phyloP scores from a whole-genome alignment of 2,329 filamentous ascomycete species.

The Pseudogymnoascus sp. region DNA sequence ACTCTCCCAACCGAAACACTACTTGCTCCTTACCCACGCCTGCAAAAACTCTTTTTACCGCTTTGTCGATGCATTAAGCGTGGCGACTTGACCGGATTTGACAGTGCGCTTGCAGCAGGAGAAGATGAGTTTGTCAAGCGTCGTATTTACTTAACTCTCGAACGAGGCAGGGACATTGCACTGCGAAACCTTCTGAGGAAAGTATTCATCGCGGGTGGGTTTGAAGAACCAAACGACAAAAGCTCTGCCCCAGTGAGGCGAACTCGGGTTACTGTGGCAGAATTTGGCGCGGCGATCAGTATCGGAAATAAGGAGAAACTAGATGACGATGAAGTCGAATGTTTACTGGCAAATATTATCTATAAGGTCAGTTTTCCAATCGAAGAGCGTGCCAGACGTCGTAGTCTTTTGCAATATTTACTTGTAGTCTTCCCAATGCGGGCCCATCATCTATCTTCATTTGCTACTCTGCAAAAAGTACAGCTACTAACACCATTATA shows the following conservation, averaged over 20 bases:
- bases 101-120: constrained; percentile 66
- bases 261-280: constrained; percentile 70
- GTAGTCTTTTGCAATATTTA: neutral
- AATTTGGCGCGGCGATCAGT: constrained; percentile 78
- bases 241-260: constrained; percentile 53
- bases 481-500: constrained; percentile 25
- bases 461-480: neutral
- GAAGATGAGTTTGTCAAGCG: constrained; percentile 91
- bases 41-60: constrained; percentile 71
- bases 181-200: constrained; percentile 86
- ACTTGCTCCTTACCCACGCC: constrained; percentile 63
- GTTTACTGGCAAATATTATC: constrained; percentile 88
- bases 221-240: constrained; percentile 65
- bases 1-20: constrained; percentile 66
- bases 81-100: constrained; percentile 77
- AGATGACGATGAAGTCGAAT: constrained; percentile 91
- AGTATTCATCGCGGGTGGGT: constrained; percentile 78
- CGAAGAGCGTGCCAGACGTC: neutral
- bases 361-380: constrained; percentile 65
- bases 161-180: constrained; percentile 84
- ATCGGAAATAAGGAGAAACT: constrained; percentile 59
- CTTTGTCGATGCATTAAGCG: constrained; percentile 69
- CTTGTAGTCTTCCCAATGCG: neutral
- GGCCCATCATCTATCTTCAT: neutral
- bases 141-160: constrained; percentile 88